Conservation (phyloP, 1,284 basidiomycete species). For the Leccinum fallax region DNA sequence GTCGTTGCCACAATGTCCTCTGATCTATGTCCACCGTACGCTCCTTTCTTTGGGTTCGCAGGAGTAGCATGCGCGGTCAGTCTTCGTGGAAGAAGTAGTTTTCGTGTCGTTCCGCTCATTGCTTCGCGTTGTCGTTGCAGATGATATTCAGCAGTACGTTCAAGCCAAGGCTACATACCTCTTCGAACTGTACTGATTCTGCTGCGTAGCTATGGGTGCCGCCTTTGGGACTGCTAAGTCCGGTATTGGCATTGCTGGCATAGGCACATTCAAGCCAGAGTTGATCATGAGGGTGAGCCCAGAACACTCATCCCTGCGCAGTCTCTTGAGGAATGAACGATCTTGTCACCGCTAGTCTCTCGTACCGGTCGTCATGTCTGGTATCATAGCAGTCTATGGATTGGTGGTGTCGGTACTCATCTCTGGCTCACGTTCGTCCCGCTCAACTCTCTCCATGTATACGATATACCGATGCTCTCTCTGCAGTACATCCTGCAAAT, state of each 20-base stretch:
- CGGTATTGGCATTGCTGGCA: constrained; percentile 96
- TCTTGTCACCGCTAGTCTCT: constrained; percentile 25
- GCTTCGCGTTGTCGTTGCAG: constrained; percentile 40
- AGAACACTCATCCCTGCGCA: neutral
- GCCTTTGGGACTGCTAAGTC: constrained; percentile 97
- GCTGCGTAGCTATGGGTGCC: constrained; percentile 78
- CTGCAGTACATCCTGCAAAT: constrained; percentile 60
- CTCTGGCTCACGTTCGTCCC: constrained; percentile 55
- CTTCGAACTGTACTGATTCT: constrained; percentile 16
- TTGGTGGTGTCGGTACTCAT: constrained; percentile 73
- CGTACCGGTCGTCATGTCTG: constrained; percentile 65
- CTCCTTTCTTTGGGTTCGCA: constrained; percentile 85
- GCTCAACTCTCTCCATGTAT: constrained; percentile 2
- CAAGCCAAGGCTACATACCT: constrained; percentile 8
- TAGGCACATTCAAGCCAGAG: constrained; percentile 94
- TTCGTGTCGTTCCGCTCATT: constrained; percentile 17
- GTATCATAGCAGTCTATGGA: constrained; percentile 74
- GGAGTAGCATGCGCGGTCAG: constrained; percentile 81
- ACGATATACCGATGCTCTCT: constrained; percentile 13
- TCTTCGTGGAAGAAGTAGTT: constrained; percentile 16
- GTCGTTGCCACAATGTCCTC: constrained; percentile 45
- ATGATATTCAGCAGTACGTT: constrained; percentile 86
- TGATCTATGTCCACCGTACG: constrained; percentile 72
- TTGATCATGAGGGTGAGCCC: constrained; percentile 92
- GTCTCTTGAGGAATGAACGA: constrained; percentile 2